Evolutionary conservation across 495 filamentous ascomycete genomes (phyloP), one percentile per base, ranked within the genome.

Genomic region (Trichoderma gamsii): DNA sequence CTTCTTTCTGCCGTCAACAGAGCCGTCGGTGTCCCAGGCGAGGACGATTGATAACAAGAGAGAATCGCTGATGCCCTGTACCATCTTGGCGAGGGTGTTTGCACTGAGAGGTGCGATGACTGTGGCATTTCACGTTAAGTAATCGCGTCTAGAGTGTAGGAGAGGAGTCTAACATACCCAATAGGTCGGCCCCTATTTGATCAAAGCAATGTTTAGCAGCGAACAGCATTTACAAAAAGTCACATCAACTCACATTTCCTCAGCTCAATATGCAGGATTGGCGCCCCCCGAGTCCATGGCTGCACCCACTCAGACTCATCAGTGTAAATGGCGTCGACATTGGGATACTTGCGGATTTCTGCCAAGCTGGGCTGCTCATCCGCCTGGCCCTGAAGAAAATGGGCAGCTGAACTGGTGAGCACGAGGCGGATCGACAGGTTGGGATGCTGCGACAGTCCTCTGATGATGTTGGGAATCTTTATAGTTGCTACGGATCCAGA

Each of bases 261-360:
- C 67, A 92, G 78, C 77, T 95, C 91, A 68, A 98, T 97, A 71
- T 98, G 94, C 61, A 97, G 77, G 38, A 98, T 92, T 4, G 77
- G 76, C 27, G 81, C 82, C 0, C 86, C 88, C 4, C 89, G 79
- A 8, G 80, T 82, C 91, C 92, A 96, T 0, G 91, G 88, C 11
- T 77, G 74, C 7, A 75, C 76, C 92, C 92, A 95, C 76, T 97
- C 93, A 70, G 94, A 92, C 25, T 85, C 85, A 75, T 97, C 91
- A 0, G 79, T 76, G 74, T 92, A 91, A 32, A 95, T 82, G 51
- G 79, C 87, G 18, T 93, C 92, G 21, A 96, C 89, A 68, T 88
- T 68, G 75, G 79, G 66, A 82, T 78, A 25, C 70, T 70, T 61
- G 66, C 73, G 56, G 8, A 94, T 77, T 0, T 80, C 74, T 2